A percentile compares a stretch with the other conserved stretches of the same genome.
Evolutionary conservation across 495 filamentous ascomycete genomes (phyloP).

Genomic region (Halenospora varia): DNA sequence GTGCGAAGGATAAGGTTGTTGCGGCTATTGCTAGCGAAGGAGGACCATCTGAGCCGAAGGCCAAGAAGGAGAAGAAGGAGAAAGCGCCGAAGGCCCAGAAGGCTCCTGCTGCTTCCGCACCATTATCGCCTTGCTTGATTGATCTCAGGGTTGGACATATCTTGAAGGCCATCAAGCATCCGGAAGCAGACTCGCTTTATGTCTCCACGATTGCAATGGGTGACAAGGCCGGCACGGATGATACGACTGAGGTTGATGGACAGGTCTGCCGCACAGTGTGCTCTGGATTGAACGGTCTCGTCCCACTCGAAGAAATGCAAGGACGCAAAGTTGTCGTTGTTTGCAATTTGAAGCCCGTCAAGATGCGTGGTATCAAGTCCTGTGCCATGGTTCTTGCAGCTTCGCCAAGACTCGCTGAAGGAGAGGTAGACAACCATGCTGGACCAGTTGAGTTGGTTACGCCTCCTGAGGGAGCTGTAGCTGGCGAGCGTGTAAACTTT

Average conservation of each 20-base stretch:
- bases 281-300: constrained; percentile 88
- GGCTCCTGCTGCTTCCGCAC: constrained; percentile 59
- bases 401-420: constrained; percentile 73
- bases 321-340: constrained; percentile 89
- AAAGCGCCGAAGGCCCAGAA: constrained; percentile 68
- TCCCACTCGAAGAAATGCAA: constrained; percentile 95
- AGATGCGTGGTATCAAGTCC: constrained; percentile 96
- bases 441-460: constrained; percentile 90
- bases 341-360: constrained; percentile 97
- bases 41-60: constrained; percentile 24
- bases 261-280: constrained; percentile 91
- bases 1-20: constrained; percentile 36
- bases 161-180: constrained; percentile 88
- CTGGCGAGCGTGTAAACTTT: constrained; percentile 86
- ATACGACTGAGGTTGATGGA: constrained; percentile 81
- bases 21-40: constrained; percentile 36
- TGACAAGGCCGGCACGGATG: constrained; percentile 78
- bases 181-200: constrained; percentile 92
- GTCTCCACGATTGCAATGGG: constrained; percentile 97
- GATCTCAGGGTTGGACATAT: constrained; percentile 97
- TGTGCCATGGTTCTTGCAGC: constrained; percentile 95
- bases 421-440: constrained; percentile 76
- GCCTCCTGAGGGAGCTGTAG: constrained; percentile 72
- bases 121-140: constrained; percentile 78
- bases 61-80: constrained; percentile 83